Conservation (phyloP, 768 basidiomycete species). For the Inosperma sp. region DNA sequence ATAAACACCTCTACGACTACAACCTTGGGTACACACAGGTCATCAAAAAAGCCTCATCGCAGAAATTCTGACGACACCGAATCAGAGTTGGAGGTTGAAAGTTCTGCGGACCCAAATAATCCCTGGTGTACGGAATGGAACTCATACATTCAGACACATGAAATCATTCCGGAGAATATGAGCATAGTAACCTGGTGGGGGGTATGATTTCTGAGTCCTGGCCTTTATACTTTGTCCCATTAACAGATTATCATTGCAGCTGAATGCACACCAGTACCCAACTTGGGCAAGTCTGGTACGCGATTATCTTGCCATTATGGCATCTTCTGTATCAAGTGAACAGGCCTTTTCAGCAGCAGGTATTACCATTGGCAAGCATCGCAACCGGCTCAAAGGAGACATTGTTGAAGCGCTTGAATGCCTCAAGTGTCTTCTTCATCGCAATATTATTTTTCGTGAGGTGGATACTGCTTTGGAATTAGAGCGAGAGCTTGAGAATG, state of each 20-base stretch:
- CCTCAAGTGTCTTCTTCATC: neutral
- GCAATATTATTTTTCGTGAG: constrained; percentile 4
- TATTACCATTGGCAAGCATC: too few relatives aligned
- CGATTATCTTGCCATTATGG: too few relatives aligned
- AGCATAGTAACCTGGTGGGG: constrained; percentile 8
- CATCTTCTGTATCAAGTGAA: too few relatives aligned
- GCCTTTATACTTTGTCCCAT: neutral
- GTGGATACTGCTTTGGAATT: neutral
- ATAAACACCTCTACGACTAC: neutral
- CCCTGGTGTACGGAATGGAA: constrained; percentile 4
- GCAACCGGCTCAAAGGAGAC: constrained; percentile 18
- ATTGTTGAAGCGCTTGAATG: constrained; percentile 3
- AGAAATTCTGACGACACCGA: neutral
- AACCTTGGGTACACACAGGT: neutral
- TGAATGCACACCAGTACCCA: constrained; percentile 21
- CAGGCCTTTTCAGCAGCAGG: too few relatives aligned
- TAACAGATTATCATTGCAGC: neutral
- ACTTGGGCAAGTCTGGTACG: constrained; percentile 35
- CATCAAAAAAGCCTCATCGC: neutral
- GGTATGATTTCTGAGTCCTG: too few relatives aligned
- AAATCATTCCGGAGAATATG: constrained; percentile 2
- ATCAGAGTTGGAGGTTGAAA: neutral
- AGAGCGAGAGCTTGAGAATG: neutral
- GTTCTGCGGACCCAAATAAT: neutral
- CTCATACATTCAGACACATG: neutral